Evolutionary conservation across 2,329 filamentous ascomycete genomes (phyloP).

Genomic region (Aspergillus chevalieri): DNA sequence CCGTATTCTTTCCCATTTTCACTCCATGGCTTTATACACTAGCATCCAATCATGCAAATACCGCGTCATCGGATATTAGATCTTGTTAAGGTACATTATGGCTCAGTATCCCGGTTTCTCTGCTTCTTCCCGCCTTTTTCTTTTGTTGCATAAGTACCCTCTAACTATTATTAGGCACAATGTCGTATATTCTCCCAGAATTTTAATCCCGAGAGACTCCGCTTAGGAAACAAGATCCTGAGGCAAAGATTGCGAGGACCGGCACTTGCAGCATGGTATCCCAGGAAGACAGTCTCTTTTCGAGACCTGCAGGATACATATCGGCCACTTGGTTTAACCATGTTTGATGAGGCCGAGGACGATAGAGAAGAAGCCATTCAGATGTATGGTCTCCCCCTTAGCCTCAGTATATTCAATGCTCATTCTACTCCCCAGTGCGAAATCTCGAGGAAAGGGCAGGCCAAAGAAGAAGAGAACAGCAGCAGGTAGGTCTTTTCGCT

Average conservation of each 20-base stretch:
- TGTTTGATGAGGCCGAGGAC: constrained; percentile 71
- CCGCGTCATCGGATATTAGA: constrained; percentile 53
- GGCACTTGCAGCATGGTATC: constrained; percentile 80
- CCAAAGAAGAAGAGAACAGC: constrained; percentile 79
- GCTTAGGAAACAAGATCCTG: constrained; percentile 86
- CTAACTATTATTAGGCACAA: constrained; percentile 57
- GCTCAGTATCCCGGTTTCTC: not conserved
- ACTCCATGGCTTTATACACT: not conserved
- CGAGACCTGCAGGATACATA: constrained; percentile 68
- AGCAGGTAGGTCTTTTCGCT: constrained; percentile 27
- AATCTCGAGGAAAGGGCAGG: constrained; percentile 74
- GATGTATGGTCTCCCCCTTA: constrained; percentile 46
- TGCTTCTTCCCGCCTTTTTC: not conserved
- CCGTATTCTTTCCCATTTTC: not conserved
- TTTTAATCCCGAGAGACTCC: constrained; percentile 76
- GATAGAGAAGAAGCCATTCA: constrained; percentile 62
- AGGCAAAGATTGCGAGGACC: constrained; percentile 84
- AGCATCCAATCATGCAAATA: constrained; percentile 41
- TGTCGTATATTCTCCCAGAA: constrained; percentile 86
- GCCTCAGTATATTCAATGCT: constrained; percentile 1
- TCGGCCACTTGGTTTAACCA: constrained; percentile 56
- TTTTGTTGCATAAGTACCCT: not conserved
- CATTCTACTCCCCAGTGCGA: constrained; percentile 48
- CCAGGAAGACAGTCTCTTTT: constrained; percentile 64
- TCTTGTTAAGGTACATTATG: constrained; percentile 64